Percentiles rank a stretch among this genome's conserved stretches.
These are phyloP conservation scores for Hypericum perforatum DNA, from an alignment of 345 rosid species.

Conservation along the genomic window DNA sequence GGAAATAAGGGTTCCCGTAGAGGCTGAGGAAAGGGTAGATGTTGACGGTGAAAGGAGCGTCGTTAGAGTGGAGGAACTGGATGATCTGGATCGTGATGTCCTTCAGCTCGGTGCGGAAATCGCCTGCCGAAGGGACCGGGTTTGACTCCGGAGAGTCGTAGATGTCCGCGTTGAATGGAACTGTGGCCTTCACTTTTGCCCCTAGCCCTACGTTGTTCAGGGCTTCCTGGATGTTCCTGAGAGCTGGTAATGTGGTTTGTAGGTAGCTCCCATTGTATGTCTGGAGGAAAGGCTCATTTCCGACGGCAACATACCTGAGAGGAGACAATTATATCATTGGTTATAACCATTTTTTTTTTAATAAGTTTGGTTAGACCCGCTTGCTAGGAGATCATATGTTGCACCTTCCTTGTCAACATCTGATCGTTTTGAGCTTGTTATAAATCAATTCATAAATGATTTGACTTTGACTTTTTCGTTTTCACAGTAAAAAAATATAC, in stretches of 20 bases:
- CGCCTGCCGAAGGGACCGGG: conserved; percentile 1
- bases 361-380: neutral
- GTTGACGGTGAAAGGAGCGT: conserved; percentile 4
- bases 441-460: no score
- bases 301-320: conserved; percentile 5
- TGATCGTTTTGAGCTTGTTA: no score
- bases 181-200: neutral
- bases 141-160: neutral
- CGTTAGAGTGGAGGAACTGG: neutral
- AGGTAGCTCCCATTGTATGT: neutral
- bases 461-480: no score
- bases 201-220: conserved; percentile 3
- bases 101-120: neutral
- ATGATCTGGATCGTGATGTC: conserved; percentile 1
- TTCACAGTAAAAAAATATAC: no score
- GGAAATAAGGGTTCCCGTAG: conserved; percentile 1
- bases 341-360: neutral
- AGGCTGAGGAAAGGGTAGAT: conserved; percentile 6
- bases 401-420: no score
- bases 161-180: conserved; percentile 1
- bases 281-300: conserved; percentile 3
- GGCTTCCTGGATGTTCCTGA: conserved; percentile 2
- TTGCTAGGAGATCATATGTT: neutral
- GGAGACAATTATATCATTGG: neutral
- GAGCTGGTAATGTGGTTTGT: neutral